Base-by-base conservation (phyloP, 2,329 filamentous ascomycete species). In the Parasarocladium wereldwijsianum region DNA sequence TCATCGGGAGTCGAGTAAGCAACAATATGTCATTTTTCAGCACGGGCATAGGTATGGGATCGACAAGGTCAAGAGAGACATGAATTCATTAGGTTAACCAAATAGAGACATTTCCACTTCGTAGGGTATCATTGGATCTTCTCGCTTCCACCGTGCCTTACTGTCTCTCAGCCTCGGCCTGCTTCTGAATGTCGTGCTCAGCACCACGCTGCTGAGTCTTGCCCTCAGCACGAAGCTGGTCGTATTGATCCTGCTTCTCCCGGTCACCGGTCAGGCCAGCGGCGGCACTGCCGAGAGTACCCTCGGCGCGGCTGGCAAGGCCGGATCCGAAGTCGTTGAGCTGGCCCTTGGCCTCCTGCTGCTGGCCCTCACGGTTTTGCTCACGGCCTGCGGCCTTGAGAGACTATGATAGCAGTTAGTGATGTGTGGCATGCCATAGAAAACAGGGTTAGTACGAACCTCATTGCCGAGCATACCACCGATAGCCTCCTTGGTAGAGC, bases 181-280 rank as follows among this genome's bases (percentile, higher is more conserved):
- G 62, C 69, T 83, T 86, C 54, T 78, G 58, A 33, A 93, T 65
- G 46, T 93, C 84, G 21, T 66, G 58, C 66, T 93, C 85, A 2
- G 77, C 85, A 29, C 84, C 80, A 13, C 84, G 70, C 66, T 93
- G 80, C 46, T 71, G 65, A 13, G 79, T 81, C 74, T 90, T 93
- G 39, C 85, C 86, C 39, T 70, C 57, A 43, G 90, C 84, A 46
- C 90, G 84, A 54, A 78, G 60, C 41, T 64, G 51, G 50, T 80
- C 62, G 46, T 73, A 79, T 49, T 72, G 69, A 27, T 60, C 51
- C 61, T 86, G 64, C 35, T 71, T 70, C 17, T 60, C 52, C 27
- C 62, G 58, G 49, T 92, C 75, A 12, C 85, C 85, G 3, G 73
- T 80, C 10, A 92, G 32, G 16, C 70, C 68, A n/a, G 84, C 71